phyloP scores from a whole-genome alignment of 2,329 filamentous ascomycete genomes.

The Calonectria hawksworthii region DNA sequence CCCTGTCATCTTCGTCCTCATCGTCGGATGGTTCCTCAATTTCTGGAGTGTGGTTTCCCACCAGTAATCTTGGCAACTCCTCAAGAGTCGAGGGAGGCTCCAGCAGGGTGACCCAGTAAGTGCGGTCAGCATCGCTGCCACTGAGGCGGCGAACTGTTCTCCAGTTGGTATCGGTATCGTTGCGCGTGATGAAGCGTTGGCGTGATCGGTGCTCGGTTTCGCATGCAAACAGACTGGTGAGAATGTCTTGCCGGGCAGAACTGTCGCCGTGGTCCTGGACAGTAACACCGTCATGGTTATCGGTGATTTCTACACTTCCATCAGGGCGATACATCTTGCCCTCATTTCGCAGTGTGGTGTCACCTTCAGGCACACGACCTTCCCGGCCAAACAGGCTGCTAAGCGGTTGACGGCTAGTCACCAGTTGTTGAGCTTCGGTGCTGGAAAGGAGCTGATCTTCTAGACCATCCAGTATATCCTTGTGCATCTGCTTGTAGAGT shows the following conservation, averaged over 20 bases:
- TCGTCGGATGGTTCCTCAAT: conserved; percentile 47
- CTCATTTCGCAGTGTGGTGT: conserved; percentile 69
- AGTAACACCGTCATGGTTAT: conserved; percentile 70
- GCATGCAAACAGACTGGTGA: conserved; percentile 66
- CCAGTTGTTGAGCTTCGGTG: conserved; percentile 81
- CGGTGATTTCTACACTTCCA: conserved; percentile 75
- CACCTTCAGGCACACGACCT: conserved; percentile 74
- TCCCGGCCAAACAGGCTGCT: conserved; percentile 82
- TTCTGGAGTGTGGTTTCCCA: conserved; percentile 47
- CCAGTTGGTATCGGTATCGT: conserved; percentile 53
- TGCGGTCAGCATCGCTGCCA: conserved; percentile 50
- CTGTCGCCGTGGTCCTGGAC: conserved; percentile 72
- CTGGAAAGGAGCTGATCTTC: conserved; percentile 85
- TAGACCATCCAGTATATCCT: conserved; percentile 83
- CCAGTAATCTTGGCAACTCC: conserved; percentile 58
- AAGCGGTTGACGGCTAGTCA: conserved; percentile 81
- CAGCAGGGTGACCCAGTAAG: conserved; percentile 60
- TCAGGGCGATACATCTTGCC: conserved; percentile 75
- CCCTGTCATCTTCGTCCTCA: conserved; percentile 45
- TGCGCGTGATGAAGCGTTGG: conserved; percentile 46
- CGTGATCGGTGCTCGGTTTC: conserved; percentile 48
- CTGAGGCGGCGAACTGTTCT: conserved; percentile 50
- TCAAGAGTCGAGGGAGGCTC: conserved; percentile 61
- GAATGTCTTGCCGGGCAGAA: conserved; percentile 71
- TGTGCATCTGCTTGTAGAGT: conserved; percentile 89